Percentiles rank a stretch among this genome's conserved stretches.
These are phyloP conservation scores for Agaricus blazei DNA, from an alignment of 768 basidiomycete species.

Conservation along the genomic window DNA sequence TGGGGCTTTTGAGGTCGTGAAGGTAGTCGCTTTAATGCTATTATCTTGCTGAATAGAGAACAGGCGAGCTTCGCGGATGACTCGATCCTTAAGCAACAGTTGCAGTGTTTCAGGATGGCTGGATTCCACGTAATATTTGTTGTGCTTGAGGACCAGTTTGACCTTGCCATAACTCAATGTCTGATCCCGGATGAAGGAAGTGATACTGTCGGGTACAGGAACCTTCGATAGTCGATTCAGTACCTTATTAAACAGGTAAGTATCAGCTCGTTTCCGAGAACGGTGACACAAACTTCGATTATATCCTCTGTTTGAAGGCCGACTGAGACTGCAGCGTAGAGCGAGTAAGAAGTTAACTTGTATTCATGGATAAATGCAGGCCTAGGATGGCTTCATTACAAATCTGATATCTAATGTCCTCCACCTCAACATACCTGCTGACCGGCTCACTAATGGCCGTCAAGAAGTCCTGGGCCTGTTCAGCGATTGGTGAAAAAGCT, in stretches of 20 bases:
- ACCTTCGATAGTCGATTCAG: slow-evolving; percentile 84
- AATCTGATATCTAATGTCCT: slow-evolving; percentile 4
- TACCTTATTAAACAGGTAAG: slow-evolving; percentile 43
- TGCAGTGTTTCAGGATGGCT: slow-evolving; percentile 92
- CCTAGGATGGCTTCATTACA: slow-evolving; percentile 38
- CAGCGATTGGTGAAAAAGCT: slow-evolving; percentile 95
- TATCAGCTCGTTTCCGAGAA: slow-evolving; percentile 13
- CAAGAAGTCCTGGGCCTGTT: slow-evolving; percentile 97
- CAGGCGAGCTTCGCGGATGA: slow-evolving; percentile 82
- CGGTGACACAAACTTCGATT: slow-evolving; percentile 73
- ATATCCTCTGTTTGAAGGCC: slow-evolving; percentile 97
- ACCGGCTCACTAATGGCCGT: slow-evolving; percentile 98
- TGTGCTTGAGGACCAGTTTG: slow-evolving; percentile 96
- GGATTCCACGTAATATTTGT: slow-evolving; percentile 96
- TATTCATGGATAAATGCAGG: slow-evolving; percentile 99
- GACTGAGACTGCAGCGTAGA: slow-evolving; percentile 98
- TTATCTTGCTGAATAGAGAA: slow-evolving; percentile 63
- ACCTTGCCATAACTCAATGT: slow-evolving; percentile 98
- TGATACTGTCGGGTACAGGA: slow-evolving; percentile 85
- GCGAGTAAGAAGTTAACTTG: slow-evolving; percentile 94
- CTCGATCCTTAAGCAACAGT: slow-evolving; percentile 75
- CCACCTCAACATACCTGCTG: slow-evolving; percentile 69
- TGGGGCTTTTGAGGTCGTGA: slow-evolving; percentile 80
- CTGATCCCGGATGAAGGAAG: slow-evolving; percentile 84
- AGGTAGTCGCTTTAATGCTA: slow-evolving; percentile 70